A percentile compares a stretch with the other conserved stretches of the same genome.
Evolutionary conservation across 2,329 filamentous ascomycete species (phyloP).

Genomic region (Claviceps maximensis): DNA sequence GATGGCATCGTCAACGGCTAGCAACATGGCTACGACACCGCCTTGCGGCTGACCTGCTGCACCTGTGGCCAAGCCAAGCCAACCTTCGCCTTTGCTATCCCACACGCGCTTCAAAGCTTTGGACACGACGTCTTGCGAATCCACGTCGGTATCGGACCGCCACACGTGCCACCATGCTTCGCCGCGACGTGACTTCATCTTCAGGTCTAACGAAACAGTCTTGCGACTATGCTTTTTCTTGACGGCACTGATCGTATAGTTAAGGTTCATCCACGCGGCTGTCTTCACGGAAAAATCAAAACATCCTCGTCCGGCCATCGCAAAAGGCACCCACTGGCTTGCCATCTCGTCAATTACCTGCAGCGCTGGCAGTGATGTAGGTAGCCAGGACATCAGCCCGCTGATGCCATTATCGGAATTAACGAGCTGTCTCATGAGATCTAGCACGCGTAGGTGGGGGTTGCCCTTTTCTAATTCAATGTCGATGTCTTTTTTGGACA

Average conservation of each 20-base stretch:
- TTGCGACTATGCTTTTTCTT: conserved; percentile 11
- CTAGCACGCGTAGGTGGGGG: conserved; percentile 52
- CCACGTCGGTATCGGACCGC: conserved; percentile 15
- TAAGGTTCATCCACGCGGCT: conserved; percentile 44
- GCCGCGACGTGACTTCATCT: conserved; percentile 33
- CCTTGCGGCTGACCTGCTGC: conserved; percentile 29
- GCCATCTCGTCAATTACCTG: conserved; percentile 48
- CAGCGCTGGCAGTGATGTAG: conserved; percentile 51
- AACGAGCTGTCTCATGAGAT: conserved; percentile 43
- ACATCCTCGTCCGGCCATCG: conserved; percentile 28
- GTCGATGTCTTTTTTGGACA: conserved; percentile 38
- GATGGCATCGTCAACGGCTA: conserved; percentile 33
- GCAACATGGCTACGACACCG: conserved; percentile 33
- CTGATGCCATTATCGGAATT: conserved; percentile 41
- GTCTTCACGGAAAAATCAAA: conserved; percentile 40
- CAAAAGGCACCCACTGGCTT: conserved; percentile 31
- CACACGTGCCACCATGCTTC: conserved; percentile 38
- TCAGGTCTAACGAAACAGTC: conserved; percentile 38
- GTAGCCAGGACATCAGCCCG: conserved; percentile 40
- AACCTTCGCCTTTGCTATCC: conserved; percentile 29
- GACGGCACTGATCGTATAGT: conserved; percentile 31
- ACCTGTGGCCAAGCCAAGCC: conserved; percentile 33
- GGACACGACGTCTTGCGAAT: conserved; percentile 22
- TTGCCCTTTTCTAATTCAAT: conserved; percentile 49
- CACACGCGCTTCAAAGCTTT: conserved; percentile 31